A percentile compares a stretch with the other conserved stretches of the same genome.
These are phyloP conservation scores for Syzygium grande DNA, from an alignment of 345 rosid species.

Conservation along the genomic window DNA sequence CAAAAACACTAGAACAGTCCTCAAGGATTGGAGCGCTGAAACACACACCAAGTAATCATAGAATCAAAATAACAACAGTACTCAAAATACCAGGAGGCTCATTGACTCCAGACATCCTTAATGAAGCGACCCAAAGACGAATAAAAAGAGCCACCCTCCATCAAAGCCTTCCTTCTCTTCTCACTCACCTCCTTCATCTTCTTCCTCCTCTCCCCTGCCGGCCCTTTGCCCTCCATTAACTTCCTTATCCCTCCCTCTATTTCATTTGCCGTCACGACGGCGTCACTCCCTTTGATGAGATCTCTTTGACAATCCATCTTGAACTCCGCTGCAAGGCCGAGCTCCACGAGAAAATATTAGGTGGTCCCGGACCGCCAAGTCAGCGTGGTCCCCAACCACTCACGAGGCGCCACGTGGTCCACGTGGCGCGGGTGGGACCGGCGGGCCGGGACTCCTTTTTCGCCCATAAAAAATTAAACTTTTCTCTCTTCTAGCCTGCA, in stretches of 20 bases:
- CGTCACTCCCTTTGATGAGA: not conserved
- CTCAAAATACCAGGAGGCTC: not conserved
- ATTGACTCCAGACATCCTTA: constrained; percentile 5
- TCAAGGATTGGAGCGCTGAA: not conserved
- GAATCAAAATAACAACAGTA: not conserved
- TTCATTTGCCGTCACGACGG: constrained; percentile 3
- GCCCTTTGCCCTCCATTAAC: constrained; percentile 19
- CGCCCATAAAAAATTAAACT: too few species aligned
- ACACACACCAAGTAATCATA: not conserved
- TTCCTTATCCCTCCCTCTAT: constrained; percentile 26
- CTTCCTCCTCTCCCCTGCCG: constrained; percentile 7
- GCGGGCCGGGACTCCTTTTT: too few species aligned
- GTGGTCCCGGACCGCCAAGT: too few species aligned
- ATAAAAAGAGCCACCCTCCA: constrained; percentile 39
- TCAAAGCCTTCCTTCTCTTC: constrained; percentile 16
- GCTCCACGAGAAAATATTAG: too few species aligned
- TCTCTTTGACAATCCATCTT: not conserved
- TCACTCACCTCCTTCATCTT: constrained; percentile 20
- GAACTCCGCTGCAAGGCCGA: constrained; percentile 18
- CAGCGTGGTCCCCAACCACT: too few species aligned
- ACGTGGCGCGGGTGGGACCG: too few species aligned
- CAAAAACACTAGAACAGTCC: not conserved
- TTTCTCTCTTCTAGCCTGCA: too few species aligned
- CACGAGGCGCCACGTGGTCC: too few species aligned
- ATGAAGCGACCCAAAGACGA: constrained; percentile 13